Evolutionary conservation across 306 rosid genomes (phyloP).

Genomic region (Cucurbita argyrosperma): DNA sequence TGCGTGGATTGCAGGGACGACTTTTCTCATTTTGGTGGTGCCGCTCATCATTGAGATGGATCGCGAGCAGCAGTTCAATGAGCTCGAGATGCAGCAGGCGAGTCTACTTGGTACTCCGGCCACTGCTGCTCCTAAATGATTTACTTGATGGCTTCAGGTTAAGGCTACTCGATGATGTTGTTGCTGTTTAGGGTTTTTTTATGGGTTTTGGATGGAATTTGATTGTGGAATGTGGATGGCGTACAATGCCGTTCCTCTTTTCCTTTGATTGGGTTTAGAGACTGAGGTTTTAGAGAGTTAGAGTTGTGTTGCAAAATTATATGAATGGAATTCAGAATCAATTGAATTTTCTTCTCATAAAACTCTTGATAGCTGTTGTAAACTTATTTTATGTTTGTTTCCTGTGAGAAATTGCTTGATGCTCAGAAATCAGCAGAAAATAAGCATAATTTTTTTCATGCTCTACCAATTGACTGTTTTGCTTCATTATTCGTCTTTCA

Average conservation of each 20-base stretch:
- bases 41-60: constrained; percentile 91
- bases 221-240: background rate
- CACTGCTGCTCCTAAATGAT: constrained; percentile 1
- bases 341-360: background rate
- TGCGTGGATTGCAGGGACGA: constrained; percentile 90
- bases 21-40: constrained; percentile 61
- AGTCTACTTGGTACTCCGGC: constrained; percentile 70
- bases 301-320: background rate
- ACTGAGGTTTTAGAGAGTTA: background rate
- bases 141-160: background rate
- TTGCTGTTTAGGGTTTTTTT: background rate
- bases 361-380: background rate
- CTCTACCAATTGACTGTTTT: background rate
- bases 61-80: constrained; percentile 90
- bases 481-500: background rate
- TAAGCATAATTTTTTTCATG: background rate
- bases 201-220: background rate
- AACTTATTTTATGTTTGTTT: background rate
- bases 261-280: background rate
- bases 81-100: constrained; percentile 86
- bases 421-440: background rate
- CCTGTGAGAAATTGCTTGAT: background rate
- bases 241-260: background rate
- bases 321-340: background rate
- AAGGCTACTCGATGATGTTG: background rate